phyloP scores from a whole-genome alignment of 1,284 basidiomycete species.

The Ganoderma boninense region DNA sequence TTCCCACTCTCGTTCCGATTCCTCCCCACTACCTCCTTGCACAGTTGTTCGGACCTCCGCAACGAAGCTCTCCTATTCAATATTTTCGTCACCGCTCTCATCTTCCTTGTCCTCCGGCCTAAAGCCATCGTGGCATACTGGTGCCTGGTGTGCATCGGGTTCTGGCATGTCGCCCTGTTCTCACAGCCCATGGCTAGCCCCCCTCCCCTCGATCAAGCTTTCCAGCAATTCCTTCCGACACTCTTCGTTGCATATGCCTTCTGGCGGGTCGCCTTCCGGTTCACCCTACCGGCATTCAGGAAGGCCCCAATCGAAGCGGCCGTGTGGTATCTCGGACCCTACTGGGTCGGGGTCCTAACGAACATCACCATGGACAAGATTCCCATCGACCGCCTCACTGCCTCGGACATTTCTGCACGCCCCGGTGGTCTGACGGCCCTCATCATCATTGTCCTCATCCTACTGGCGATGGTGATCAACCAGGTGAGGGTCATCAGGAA shows the following conservation, averaged over 20 bases:
- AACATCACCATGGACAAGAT: conserved; percentile 75
- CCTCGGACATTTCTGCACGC: conserved; percentile 72
- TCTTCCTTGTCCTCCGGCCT: conserved; percentile 81
- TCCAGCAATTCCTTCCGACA: conserved; percentile 80
- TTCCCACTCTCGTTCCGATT: conserved; percentile 73
- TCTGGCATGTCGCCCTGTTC: conserved; percentile 87
- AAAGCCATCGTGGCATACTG: conserved; percentile 77
- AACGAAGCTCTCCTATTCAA: conserved; percentile 77
- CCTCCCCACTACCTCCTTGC: conserved; percentile 51
- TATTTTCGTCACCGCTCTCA: conserved; percentile 66
- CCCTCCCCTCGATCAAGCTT: conserved; percentile 72
- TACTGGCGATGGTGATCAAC: conserved; percentile 70
- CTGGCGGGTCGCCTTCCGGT: conserved; percentile 82
- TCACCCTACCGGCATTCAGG: conserved; percentile 76
- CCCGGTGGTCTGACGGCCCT: conserved; percentile 79
- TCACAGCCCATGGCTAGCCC: conserved; percentile 79
- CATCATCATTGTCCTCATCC: conserved; percentile 73
- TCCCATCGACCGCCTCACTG: conserved; percentile 77
- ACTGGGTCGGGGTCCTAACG: conserved; percentile 81
- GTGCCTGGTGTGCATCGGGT: conserved; percentile 86
- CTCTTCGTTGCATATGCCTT: conserved; percentile 85
- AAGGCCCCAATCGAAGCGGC: conserved; percentile 76
- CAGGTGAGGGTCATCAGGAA: conserved; percentile 86
- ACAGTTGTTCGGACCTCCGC: conserved; percentile 78
- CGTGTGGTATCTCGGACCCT: conserved; percentile 80